Percentiles rank a stretch among this genome's conserved stretches.
phyloP scores from a whole-genome alignment of 2,329 filamentous ascomycete species.

The Botryotinia convoluta region DNA sequence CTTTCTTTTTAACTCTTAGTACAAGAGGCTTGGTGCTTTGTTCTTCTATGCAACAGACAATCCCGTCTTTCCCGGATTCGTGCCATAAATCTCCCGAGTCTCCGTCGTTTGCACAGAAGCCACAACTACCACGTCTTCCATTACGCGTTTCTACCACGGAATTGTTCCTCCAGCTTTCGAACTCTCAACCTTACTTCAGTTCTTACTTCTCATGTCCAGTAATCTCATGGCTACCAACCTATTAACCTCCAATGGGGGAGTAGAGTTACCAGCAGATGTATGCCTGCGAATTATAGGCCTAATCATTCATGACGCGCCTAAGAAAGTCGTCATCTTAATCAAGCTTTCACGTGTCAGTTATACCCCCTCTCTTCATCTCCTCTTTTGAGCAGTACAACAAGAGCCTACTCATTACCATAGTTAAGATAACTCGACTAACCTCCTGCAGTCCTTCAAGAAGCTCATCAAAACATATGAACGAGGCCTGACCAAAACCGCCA shows the following conservation, averaged over 20 bases:
- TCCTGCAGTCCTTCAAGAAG: constrained; percentile 12
- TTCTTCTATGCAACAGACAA: not conserved
- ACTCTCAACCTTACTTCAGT: not conserved
- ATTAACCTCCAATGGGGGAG: not conserved
- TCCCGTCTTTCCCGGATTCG: not conserved
- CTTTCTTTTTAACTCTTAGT: not conserved
- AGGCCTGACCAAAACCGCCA: constrained; percentile 1
- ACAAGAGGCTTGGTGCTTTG: not conserved
- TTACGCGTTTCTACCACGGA: not conserved
- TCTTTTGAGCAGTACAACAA: not conserved
- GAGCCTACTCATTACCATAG: not conserved
- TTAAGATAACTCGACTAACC: not conserved
- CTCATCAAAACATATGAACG: constrained; percentile 13
- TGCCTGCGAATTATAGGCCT: constrained; percentile 14
- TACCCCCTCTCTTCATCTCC: not conserved
- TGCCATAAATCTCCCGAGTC: not conserved
- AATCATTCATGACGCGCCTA: not conserved
- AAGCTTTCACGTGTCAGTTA: constrained; percentile 14
- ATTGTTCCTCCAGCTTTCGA: not conserved
- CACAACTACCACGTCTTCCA: not conserved
- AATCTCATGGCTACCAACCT: constrained; percentile 9
- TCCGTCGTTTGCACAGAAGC: not conserved
- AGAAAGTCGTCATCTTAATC: not conserved
- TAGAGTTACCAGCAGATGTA: constrained; percentile 8
- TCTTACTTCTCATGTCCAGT: not conserved